Evolutionary conservation across 768 basidiomycete genomes (phyloP).

Genomic region (Obba rivulosa): DNA sequence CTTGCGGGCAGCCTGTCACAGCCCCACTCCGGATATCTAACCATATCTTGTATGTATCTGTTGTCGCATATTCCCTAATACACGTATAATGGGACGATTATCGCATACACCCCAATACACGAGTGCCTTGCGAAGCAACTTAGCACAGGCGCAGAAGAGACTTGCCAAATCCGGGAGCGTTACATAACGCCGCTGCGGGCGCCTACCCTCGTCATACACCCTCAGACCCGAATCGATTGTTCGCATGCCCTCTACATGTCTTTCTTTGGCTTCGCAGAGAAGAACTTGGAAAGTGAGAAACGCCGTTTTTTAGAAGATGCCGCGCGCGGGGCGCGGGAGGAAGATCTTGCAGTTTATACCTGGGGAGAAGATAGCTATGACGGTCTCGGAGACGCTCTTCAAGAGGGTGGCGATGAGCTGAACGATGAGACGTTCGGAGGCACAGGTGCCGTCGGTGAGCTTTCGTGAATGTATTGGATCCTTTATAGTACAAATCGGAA

Average conservation of each 20-base stretch:
- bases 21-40: no score
- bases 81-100: no score
- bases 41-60: no score
- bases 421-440: slow-evolving; percentile 97
- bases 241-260: slow-evolving; percentile 45
- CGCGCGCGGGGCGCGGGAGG: slow-evolving; percentile 33
- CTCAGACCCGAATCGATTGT: not conserved
- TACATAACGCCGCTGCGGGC: no score
- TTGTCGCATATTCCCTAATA: no score
- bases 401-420: slow-evolving; percentile 87
- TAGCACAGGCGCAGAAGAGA: no score
- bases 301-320: slow-evolving; percentile 46
- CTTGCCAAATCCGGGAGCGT: no score
- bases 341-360: slow-evolving; percentile 85
- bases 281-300: slow-evolving; percentile 60
- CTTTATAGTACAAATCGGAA: not conserved
- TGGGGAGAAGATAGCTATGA: slow-evolving; percentile 92
- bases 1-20: no score
- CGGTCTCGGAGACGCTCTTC: slow-evolving; percentile 80
- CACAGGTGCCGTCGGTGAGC: slow-evolving; percentile 65
- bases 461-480: not conserved
- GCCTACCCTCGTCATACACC: no score
- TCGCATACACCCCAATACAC: no score
- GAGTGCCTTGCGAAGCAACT: no score
- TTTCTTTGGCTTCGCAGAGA: slow-evolving; percentile 73